phyloP scores from a whole-genome alignment of 2,329 filamentous ascomycete genomes.

The Colletotrichum tofieldiae region DNA sequence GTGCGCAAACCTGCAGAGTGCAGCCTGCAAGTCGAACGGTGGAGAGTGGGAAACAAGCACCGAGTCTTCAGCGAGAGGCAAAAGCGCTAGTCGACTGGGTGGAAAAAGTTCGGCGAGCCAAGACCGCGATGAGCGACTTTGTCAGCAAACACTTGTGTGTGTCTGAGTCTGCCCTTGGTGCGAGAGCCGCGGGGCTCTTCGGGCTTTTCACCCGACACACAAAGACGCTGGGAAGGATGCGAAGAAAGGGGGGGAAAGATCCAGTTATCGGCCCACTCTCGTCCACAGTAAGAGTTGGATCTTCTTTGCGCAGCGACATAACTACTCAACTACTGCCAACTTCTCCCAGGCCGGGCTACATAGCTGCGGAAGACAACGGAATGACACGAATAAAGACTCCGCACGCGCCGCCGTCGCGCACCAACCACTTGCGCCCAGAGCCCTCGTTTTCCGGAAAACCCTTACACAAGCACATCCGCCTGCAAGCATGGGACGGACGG shows the following conservation, averaged over 20 bases:
- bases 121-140: constrained; percentile 31
- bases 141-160: constrained; percentile 30
- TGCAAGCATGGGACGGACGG: constrained; percentile 24
- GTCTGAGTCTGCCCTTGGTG: constrained; percentile 18
- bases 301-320: constrained; percentile 11
- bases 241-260: neutral
- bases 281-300: constrained; percentile 37
- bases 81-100: constrained; percentile 6
- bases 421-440: constrained; percentile 20
- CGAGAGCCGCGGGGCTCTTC: constrained; percentile 26
- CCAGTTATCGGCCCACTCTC: constrained; percentile 33
- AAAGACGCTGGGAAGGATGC: constrained; percentile 18
- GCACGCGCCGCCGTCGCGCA: constrained; percentile 14
- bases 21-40: constrained; percentile 26
- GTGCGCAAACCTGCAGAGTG: constrained; percentile 29
- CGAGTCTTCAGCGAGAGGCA: constrained; percentile 41
- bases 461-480: constrained; percentile 12
- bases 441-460: constrained; percentile 16
- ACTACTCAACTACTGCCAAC: constrained; percentile 13
- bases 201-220: constrained; percentile 39
- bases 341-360: constrained; percentile 2
- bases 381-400: constrained; percentile 11
- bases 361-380: constrained; percentile 21
- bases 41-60: constrained; percentile 17
- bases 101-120: constrained; percentile 24